Evolutionary conservation across 2,329 filamentous ascomycete genomes (phyloP), one percentile per base, ranked within the genome.

Genomic region (Lecanoromycetidae sp.): DNA sequence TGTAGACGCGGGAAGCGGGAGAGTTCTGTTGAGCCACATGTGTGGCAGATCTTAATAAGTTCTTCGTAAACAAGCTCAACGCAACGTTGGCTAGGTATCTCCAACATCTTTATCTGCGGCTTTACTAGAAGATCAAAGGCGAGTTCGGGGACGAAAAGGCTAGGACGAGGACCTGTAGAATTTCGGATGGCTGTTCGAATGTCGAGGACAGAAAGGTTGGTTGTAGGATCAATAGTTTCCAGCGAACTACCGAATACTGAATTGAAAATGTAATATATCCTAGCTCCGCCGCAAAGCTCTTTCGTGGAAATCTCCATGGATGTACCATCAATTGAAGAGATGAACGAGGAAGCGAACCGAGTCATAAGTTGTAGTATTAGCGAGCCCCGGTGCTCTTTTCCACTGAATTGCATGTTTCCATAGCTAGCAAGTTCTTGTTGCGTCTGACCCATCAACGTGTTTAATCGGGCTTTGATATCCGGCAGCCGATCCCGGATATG

Each of bases 191-290:
- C 91, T 10, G 91, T 98, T 62, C 91, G 79, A 56, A 98, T 98
- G 62, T 98, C 91, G 40, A 90, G 78, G 12, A 90, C 85, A 5
- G 91, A 91, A 51, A 98, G 80, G 60, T 98, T 98, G 39, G 83
- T 86, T 2, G 90, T 98, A 4, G 91, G 91, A 58, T 98, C 90
- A 56, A 98, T 94, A 19, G 87, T 84, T 63, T 98, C 91, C 42
- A 98, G 72, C 17, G 90, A 93, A 66, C 90, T 95, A 50, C 91
- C 91, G 65, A 96, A 98, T 35, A 96, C 90, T 4, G 88, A 94
- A 69, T 96, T 96, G 75, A 95, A 96, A 57, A 96, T 95, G 68
- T 96, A 95, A 70, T 96, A 96, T 60, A 96, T 95, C 50, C 90
- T 79, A 38, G 88, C 88, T 61, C 88, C 88, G 60, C 88, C 88